Evolutionary conservation across 2,329 filamentous ascomycete genomes (phyloP).

Genomic region (Bipolaris victoriae): DNA sequence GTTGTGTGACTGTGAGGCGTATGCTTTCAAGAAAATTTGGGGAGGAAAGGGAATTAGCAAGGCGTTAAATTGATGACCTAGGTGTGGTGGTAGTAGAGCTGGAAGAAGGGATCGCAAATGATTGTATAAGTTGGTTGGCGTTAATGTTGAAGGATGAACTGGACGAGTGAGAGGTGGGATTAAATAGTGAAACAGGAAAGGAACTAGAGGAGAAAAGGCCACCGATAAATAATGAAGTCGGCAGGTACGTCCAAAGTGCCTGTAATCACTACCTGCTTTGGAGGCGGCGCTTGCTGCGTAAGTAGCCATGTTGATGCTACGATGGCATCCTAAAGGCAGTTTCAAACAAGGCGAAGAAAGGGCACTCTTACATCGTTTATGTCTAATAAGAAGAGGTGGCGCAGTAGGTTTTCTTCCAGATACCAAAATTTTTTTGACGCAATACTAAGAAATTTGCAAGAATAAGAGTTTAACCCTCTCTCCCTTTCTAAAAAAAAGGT

Average conservation of each 20-base stretch:
- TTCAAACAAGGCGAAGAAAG: neutral
- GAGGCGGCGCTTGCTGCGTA: neutral
- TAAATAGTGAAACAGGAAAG: neutral
- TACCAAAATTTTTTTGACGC: too few relatives aligned
- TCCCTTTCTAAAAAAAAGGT: too few relatives aligned
- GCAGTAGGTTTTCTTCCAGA: too few relatives aligned
- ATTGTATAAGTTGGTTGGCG: conserved; percentile 5
- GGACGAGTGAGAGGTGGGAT: neutral
- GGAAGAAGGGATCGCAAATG: neutral
- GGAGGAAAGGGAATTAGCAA: conserved; percentile 16
- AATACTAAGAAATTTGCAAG: too few relatives aligned
- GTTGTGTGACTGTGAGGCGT: conserved; percentile 46
- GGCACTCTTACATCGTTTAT: neutral
- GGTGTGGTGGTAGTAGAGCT: neutral
- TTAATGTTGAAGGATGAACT: neutral
- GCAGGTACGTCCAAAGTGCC: neutral
- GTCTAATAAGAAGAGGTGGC: neutral
- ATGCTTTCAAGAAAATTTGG: conserved; percentile 48
- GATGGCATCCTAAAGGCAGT: neutral
- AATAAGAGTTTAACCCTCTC: too few relatives aligned
- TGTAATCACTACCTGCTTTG: neutral
- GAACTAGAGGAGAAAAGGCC: neutral
- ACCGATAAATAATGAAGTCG: neutral
- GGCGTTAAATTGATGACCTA: neutral
- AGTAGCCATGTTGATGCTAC: neutral